Evolutionary conservation across 2,329 filamentous ascomycete genomes (phyloP).

Genomic region (Fusarium sp.): DNA sequence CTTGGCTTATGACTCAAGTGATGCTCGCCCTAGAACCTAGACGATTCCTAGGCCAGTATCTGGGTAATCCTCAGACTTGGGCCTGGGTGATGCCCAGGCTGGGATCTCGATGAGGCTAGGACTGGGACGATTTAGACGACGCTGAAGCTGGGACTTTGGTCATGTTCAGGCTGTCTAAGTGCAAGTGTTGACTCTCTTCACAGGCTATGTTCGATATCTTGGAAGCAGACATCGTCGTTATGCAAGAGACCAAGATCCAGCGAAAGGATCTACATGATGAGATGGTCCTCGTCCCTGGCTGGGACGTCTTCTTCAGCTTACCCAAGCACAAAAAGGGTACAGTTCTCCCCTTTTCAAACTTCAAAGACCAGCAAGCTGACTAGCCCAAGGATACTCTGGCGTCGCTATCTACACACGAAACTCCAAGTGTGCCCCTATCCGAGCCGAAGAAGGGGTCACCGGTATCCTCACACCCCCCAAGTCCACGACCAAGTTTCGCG

Average conservation of each 20-base stretch:
- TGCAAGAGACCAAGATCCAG: conserved; percentile 98
- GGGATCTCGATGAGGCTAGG: neutral
- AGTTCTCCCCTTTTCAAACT: neutral
- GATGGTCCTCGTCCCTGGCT: conserved; percentile 94
- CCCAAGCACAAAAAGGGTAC: conserved; percentile 92
- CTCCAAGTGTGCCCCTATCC: conserved; percentile 83
- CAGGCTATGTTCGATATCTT: conserved; percentile 94
- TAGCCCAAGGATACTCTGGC: conserved; percentile 83
- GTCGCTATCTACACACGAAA: conserved; percentile 96
- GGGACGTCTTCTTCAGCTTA: conserved; percentile 96
- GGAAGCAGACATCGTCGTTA: conserved; percentile 90
- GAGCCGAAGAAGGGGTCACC: conserved; percentile 93
- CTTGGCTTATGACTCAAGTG: neutral
- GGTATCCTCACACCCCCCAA: conserved; percentile 82
- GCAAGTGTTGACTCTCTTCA: neutral
- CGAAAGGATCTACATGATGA: conserved; percentile 92
- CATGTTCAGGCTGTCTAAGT: neutral
- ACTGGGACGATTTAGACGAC: neutral
- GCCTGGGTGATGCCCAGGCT: neutral
- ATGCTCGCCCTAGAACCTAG: neutral
- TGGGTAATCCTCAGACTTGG: neutral
- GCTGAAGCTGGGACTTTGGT: neutral
- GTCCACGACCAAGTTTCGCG: conserved; percentile 76
- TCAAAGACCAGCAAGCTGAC: neutral
- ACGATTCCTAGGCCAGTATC: neutral